Base-by-base conservation (phyloP, 805 yeast genomes). In the Cyberlindnera subsufficiens region DNA sequence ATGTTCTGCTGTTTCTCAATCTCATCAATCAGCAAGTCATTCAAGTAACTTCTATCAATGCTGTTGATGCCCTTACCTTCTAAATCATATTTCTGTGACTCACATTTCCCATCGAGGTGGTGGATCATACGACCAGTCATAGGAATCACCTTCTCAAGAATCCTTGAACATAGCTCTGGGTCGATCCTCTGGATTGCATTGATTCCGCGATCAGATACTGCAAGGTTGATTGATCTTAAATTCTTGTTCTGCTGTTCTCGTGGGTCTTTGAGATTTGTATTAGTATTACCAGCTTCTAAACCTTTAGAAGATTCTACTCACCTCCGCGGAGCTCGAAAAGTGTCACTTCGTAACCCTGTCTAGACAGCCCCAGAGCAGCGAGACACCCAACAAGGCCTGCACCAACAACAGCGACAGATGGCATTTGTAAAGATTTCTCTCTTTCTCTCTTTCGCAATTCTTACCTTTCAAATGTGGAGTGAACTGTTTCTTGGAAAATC, bases 71-170 rank as follows among this genome's bases (percentile, higher is more conserved):
- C 66, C 62, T 53, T 47, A 11, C 95, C 95, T 52, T 78, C 75
- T 8, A 87, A 65, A 5, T 96, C 96, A 60, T 90, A 90, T 36
- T 67, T 51, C 55, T 89, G 96, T 27, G 84, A 69, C 49, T 74
- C 79, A 58, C 79, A 81, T 17, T 63, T 60, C 0, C 95, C 96
- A 11, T 69, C 54, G 13, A 64, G 39, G 49, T 82, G 82, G 61
- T 90, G 97, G 44, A 90, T 80, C 96, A 89, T 88, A 35, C 97
- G 69, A 2, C 96, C 96, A 34, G 75, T 66, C 91, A 90, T 86
- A 3, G 96, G 96, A 20, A 86, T 82, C 19, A 86, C 75, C 34
- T 76, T 75, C 29, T 68, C 63, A 47, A 84, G 55, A 2, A 88
- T 71, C 20, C 79, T 56, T 0, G 66, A 61, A 11, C 83, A 78